Conservation (phyloP, 139 green algal genomes). For the Zygnema circumcarinatum region DNA sequence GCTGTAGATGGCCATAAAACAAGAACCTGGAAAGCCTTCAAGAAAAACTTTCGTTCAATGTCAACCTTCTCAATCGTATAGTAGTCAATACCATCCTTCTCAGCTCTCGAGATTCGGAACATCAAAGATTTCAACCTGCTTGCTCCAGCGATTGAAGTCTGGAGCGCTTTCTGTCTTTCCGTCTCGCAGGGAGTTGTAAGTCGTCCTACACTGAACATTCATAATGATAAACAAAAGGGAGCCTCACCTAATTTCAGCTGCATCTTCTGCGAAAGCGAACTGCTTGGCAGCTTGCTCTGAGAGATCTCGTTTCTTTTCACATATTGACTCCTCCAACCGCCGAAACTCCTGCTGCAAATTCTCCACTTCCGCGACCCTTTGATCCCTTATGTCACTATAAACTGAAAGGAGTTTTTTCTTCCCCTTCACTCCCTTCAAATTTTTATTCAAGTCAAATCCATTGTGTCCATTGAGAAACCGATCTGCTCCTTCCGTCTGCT, state of each 20-base stretch:
- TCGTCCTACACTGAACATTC: no score
- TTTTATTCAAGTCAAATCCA: background rate
- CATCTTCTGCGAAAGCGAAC: background rate
- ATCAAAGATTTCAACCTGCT: no score
- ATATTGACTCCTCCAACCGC: background rate
- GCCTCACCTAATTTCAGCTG: background rate
- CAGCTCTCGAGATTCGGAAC: no score
- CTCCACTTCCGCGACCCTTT: background rate
- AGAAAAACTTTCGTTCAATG: no score
- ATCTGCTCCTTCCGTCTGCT: background rate
- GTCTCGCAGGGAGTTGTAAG: no score
- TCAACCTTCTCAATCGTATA: no score
- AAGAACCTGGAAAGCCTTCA: no score
- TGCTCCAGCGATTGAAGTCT: no score
- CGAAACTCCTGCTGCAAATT: background rate
- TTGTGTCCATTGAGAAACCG: background rate
- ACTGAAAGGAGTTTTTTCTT: background rate
- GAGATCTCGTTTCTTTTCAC: background rate
- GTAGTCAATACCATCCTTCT: no score
- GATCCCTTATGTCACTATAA: background rate
- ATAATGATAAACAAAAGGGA: no score
- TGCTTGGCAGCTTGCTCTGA: background rate
- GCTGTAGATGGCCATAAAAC: no score
- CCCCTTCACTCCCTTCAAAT: background rate
- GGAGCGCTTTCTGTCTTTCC: no score